phyloP scores from a whole-genome alignment of 2,329 filamentous ascomycete species.

The Westerdykella sp. region DNA sequence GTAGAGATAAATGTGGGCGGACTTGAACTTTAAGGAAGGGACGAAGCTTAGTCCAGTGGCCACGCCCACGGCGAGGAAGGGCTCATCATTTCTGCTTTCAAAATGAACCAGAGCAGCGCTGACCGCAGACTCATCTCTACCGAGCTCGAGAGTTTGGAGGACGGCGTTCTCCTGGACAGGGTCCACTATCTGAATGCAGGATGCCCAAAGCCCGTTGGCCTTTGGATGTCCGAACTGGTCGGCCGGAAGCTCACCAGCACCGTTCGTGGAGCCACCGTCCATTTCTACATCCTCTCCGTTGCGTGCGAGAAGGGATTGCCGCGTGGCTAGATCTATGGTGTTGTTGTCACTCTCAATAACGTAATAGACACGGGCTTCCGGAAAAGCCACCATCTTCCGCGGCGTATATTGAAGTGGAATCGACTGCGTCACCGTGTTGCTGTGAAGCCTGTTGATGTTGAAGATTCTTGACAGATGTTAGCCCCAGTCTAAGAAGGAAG shows the following conservation, averaged over 20 bases:
- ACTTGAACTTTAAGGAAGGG: slow-evolving; percentile 62
- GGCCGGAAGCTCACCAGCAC: slow-evolving; percentile 57
- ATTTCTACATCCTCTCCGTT: slow-evolving; percentile 30
- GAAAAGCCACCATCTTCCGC: slow-evolving; percentile 78
- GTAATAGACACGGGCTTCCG: slow-evolving; percentile 84
- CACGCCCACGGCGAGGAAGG: slow-evolving; percentile 89
- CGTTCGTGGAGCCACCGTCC: slow-evolving; percentile 14
- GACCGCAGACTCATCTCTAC: slow-evolving; percentile 85
- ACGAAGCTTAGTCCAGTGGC: slow-evolving; percentile 81
- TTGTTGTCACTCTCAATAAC: slow-evolving; percentile 93
- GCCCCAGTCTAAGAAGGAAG: not conserved
- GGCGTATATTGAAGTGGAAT: slow-evolving; percentile 88
- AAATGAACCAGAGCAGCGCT: slow-evolving; percentile 82
- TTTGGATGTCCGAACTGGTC: slow-evolving; percentile 86
- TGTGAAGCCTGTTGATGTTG: slow-evolving; percentile 76
- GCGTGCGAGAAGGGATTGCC: slow-evolving; percentile 67
- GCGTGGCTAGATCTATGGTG: slow-evolving; percentile 72
- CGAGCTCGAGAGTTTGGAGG: slow-evolving; percentile 71
- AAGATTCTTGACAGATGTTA: slow-evolving; percentile 60
- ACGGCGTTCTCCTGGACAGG: slow-evolving; percentile 65
- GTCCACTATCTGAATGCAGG: slow-evolving; percentile 88
- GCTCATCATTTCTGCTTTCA: slow-evolving; percentile 72
- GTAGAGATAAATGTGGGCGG: slow-evolving; percentile 88
- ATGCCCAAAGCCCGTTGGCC: slow-evolving; percentile 83
- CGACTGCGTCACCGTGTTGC: slow-evolving; percentile 79